Evolutionary conservation across 2,329 filamentous ascomycete genomes (phyloP).

Genomic region (Kalmusia sp.): DNA sequence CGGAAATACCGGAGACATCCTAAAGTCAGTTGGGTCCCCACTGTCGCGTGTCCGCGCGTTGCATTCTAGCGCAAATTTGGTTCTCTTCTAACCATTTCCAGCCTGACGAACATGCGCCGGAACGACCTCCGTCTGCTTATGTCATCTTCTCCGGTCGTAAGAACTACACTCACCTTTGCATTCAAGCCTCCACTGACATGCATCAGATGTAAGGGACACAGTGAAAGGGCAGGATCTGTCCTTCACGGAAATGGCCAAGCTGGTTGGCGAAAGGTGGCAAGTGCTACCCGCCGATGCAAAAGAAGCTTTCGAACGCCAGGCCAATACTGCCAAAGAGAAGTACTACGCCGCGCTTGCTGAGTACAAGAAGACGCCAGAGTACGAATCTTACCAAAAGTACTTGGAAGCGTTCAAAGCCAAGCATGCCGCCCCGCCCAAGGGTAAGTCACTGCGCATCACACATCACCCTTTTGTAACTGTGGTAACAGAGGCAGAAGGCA

Average conservation of each 20-base stretch:
- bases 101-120: slow-evolving; percentile 80
- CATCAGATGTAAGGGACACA: slow-evolving; percentile 75
- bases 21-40: slow-evolving; percentile 61
- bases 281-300: slow-evolving; percentile 70
- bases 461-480: slow-evolving; percentile 6
- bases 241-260: slow-evolving; percentile 83
- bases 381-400: slow-evolving; percentile 73
- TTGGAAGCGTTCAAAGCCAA: slow-evolving; percentile 79
- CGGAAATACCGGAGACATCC: slow-evolving; percentile 80
- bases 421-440: slow-evolving; percentile 56
- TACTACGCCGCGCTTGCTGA: slow-evolving; percentile 75
- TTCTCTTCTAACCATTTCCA: slow-evolving; percentile 44
- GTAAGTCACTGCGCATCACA: slow-evolving; percentile 26
- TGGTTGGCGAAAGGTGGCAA: slow-evolving; percentile 85
- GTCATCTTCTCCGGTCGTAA: slow-evolving; percentile 85
- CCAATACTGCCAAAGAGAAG: slow-evolving; percentile 75
- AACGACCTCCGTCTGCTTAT: slow-evolving; percentile 81
- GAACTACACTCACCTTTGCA: slow-evolving; percentile 38
- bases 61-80: neutral
- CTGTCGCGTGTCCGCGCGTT: neutral
- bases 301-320: slow-evolving; percentile 75
- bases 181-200: slow-evolving; percentile 21
- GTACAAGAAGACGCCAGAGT: slow-evolving; percentile 79
- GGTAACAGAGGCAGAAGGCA: slow-evolving; percentile 46
- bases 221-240: slow-evolving; percentile 77